Conservation (phyloP, 768 basidiomycete species). For the Lentinula raphanica region DNA sequence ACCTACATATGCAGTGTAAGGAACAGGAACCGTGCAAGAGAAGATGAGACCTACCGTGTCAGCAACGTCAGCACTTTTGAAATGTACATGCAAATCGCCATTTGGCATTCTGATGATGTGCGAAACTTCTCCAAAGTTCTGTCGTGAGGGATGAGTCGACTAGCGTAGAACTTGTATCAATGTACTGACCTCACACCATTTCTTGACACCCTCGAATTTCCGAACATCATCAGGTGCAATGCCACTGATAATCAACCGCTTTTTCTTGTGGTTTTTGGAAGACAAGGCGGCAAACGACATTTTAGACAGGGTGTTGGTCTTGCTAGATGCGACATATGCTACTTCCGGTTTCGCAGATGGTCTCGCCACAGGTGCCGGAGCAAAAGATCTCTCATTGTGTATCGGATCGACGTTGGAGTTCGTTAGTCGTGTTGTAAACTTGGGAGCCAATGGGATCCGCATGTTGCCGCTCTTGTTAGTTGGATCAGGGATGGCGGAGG, state of each 20-base stretch:
- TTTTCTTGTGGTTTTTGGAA: slow-evolving; percentile 49
- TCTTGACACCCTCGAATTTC: slow-evolving; percentile 62
- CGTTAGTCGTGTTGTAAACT: slow-evolving; percentile 20
- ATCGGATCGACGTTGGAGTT: slow-evolving; percentile 13
- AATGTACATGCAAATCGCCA: slow-evolving; percentile 74
- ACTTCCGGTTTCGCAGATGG: slow-evolving; percentile 24
- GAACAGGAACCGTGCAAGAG: background rate
- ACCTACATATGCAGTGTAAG: slow-evolving; percentile 37
- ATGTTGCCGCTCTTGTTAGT: background rate
- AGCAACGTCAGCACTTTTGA: slow-evolving; percentile 70
- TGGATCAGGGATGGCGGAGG: background rate
- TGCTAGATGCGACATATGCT: slow-evolving; percentile 24
- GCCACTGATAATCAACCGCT: slow-evolving; percentile 66
- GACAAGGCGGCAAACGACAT: slow-evolving; percentile 35
- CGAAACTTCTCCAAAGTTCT: slow-evolving; percentile 75
- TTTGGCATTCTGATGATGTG: slow-evolving; percentile 71
- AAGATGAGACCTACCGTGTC: slow-evolving; percentile 56
- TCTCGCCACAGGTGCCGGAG: background rate
- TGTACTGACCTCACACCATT: slow-evolving; percentile 70
- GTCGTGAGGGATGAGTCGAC: background rate
- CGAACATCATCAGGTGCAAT: slow-evolving; percentile 53
- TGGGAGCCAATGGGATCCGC: slow-evolving; percentile 28
- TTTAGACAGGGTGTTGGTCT: slow-evolving; percentile 25
- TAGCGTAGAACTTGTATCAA: slow-evolving; percentile 6
- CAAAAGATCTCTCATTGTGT: slow-evolving; percentile 19